These are phyloP conservation scores for Cystoisospora suis DNA, from an alignment of 169 alveolate genomes.

Conservation along the genomic window DNA sequence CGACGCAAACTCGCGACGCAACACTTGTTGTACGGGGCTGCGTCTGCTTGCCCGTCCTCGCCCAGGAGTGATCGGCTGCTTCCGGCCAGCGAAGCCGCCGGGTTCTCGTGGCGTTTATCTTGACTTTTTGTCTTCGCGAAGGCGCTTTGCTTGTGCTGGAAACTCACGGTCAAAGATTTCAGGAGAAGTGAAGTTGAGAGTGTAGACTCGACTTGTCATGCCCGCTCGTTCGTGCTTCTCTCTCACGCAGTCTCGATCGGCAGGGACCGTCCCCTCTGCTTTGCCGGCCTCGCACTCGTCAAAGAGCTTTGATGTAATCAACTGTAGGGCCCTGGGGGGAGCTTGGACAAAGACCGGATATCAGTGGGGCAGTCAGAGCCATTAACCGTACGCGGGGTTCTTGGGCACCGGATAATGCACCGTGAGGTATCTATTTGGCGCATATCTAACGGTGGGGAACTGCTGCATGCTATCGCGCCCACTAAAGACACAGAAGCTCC, in stretches of 20 bases:
- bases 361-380: no score
- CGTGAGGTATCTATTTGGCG: no score
- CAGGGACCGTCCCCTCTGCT: background rate
- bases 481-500: no score
- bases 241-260: slow-evolving; percentile 9
- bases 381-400: no score
- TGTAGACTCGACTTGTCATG: background rate
- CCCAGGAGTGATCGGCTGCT: no score
- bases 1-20: no score
- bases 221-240: slow-evolving; percentile 39
- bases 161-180: slow-evolving; percentile 31
- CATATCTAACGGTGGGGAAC: no score
- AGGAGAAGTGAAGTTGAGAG: slow-evolving; percentile 30
- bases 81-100: no score
- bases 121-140: background rate
- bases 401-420: no score
- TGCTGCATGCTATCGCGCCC: no score
- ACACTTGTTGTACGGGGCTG: no score
- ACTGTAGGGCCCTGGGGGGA: slow-evolving; percentile 22
- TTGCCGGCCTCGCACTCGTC: slow-evolving; percentile 33
- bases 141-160: background rate
- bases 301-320: background rate
- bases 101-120: background rate
- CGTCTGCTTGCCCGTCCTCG: no score
- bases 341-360: background rate